phyloP scores from a whole-genome alignment of 2,329 filamentous ascomycete species.

The Thelonectria olida region DNA sequence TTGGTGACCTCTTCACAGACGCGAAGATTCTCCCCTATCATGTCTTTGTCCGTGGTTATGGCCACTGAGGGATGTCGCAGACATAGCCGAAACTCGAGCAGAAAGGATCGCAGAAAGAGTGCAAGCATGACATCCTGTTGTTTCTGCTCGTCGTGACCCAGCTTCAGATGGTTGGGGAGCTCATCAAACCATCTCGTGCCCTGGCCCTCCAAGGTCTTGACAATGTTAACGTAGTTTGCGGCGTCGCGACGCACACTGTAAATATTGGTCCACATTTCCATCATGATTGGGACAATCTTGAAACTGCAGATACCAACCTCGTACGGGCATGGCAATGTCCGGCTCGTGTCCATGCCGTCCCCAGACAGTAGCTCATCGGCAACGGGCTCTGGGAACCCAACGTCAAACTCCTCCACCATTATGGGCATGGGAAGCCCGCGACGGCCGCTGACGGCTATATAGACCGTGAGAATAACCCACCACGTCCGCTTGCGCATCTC shows the following conservation, averaged over 20 bases:
- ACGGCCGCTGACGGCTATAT: constrained; percentile 76
- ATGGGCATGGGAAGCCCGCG: constrained; percentile 82
- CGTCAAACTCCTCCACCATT: constrained; percentile 78
- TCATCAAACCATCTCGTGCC: constrained; percentile 70
- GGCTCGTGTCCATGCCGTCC: constrained; percentile 66
- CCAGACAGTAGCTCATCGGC: constrained; percentile 76
- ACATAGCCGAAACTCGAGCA: constrained; percentile 67
- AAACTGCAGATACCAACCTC: constrained; percentile 72
- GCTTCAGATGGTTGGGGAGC: constrained; percentile 68
- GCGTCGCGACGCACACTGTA: constrained; percentile 74
- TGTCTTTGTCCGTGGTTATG: constrained; percentile 60
- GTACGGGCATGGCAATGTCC: constrained; percentile 70
- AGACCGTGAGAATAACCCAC: constrained; percentile 75
- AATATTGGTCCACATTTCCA: constrained; percentile 80
- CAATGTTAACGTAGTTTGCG: constrained; percentile 68
- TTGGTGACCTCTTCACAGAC: constrained; percentile 73
- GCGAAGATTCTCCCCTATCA: constrained; percentile 69
- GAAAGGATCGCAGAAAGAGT: constrained; percentile 63
- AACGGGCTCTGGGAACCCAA: constrained; percentile 77
- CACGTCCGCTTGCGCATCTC: constrained; percentile 82
- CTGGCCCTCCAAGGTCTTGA: constrained; percentile 73
- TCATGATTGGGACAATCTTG: constrained; percentile 71
- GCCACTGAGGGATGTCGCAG: constrained; percentile 70
- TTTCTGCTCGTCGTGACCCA: constrained; percentile 52
- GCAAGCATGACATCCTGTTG: constrained; percentile 60